These are phyloP conservation scores for Wakefieldia striispora DNA, from an alignment of 768 basidiomycete genomes.

Conservation along the genomic window DNA sequence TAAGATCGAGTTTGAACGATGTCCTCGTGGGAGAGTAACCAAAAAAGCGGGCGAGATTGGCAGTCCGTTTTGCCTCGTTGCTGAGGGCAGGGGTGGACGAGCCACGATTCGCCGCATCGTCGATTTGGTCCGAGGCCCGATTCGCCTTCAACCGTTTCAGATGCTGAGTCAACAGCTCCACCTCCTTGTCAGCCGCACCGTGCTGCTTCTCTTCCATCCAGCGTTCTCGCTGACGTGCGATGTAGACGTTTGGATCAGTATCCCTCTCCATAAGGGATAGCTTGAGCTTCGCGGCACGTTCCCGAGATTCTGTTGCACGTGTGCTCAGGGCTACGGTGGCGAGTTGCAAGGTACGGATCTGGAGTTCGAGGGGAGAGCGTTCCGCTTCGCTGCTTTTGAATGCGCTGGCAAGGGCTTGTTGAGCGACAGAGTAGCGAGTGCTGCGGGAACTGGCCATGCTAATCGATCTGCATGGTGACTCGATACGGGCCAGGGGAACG, in stretches of 20 bases:
- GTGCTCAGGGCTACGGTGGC: conserved; percentile 43
- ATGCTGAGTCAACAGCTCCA: conserved; percentile 36
- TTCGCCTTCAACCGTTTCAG: conserved; percentile 32
- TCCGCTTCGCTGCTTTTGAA: conserved; percentile 35
- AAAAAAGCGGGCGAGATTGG: conserved; percentile 41
- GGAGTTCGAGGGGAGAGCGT: conserved; percentile 41
- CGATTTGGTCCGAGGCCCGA: conserved; percentile 14
- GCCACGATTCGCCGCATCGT: conserved; percentile 20
- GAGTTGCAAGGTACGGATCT: conserved; percentile 44
- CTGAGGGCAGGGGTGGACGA: conserved; percentile 10
- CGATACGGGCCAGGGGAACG: conserved; percentile 2
- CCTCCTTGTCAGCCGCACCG: conserved; percentile 35
- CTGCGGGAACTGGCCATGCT: conserved; percentile 30
- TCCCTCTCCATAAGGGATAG: conserved; percentile 37
- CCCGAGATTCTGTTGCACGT: conserved; percentile 45
- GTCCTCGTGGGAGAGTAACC: conserved; percentile 33
- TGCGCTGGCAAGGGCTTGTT: conserved; percentile 39
- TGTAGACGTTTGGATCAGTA: conserved; percentile 37
- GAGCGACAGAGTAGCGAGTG: conserved; percentile 45
- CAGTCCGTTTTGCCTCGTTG: conserved; percentile 29
- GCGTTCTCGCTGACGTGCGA: conserved; percentile 42
- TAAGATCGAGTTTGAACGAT: conserved; percentile 32
- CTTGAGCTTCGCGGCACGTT: conserved; percentile 41
- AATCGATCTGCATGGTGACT: conserved; percentile 28
- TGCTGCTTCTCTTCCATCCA: conserved; percentile 52